phyloP scores from a whole-genome alignment of 352 stramenopile species.

The Pythium sp. region DNA sequence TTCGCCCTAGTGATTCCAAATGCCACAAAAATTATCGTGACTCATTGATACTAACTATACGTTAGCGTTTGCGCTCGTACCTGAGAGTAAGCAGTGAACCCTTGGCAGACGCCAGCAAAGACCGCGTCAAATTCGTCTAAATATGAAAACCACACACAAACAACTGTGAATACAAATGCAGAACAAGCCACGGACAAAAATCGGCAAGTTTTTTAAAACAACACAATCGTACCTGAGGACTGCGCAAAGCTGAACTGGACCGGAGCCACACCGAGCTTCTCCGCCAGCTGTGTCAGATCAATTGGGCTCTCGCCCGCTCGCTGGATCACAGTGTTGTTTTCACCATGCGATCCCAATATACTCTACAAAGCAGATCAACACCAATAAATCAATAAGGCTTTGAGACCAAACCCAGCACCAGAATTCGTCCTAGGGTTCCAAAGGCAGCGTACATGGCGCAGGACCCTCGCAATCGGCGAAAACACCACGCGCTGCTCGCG shows the following conservation, averaged over 20 bases:
- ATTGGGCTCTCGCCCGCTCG: slow-evolving; percentile 26
- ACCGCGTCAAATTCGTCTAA: slow-evolving; percentile 41
- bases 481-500: slow-evolving; percentile 31
- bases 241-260: slow-evolving; percentile 63
- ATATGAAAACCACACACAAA: not conserved
- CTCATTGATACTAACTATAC: too few species aligned
- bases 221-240: slow-evolving; percentile 18
- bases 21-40: too few species aligned
- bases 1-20: slow-evolving; percentile 24
- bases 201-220: not conserved
- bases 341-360: slow-evolving; percentile 48
- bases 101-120: slow-evolving; percentile 54
- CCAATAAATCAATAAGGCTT: not conserved
- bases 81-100: slow-evolving; percentile 70
- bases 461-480: slow-evolving; percentile 44
- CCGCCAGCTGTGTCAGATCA: slow-evolving; percentile 37
- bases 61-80: slow-evolving; percentile 18
- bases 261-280: slow-evolving; percentile 34
- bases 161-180: not conserved
- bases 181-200: not conserved
- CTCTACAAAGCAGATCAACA: slow-evolving; percentile 33
- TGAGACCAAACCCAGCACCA: not conserved
- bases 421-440: not conserved
- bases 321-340: slow-evolving; percentile 26
- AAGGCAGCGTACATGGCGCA: slow-evolving; percentile 50